Base-by-base conservation (phyloP, 2,329 filamentous ascomycete genomes). In the Ceratocystis papillata region DNA sequence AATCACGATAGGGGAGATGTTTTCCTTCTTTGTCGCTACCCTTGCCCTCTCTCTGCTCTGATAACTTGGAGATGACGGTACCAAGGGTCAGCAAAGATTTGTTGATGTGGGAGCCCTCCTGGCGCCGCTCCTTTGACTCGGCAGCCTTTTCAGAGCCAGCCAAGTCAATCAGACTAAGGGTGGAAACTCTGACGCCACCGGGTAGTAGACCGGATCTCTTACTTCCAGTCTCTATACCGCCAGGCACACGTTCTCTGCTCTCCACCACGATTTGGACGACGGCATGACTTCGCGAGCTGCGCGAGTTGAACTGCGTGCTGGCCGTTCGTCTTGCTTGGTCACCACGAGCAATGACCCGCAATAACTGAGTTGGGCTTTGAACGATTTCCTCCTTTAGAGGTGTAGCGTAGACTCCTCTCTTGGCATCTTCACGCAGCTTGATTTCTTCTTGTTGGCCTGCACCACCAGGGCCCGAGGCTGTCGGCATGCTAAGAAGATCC, bases 191-290 rank as follows among this genome's bases (percentile, higher is more conserved):
- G 5, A 99, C 94, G 67, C 94, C 94, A 63, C 93, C 93, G 0
- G 93, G 92, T 25, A 84, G 75, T 57, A 94, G 79, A 3, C 81
- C 86, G 1, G 87, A 82, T 62, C 89, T 83, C 73, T 89, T 89
- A 72, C 79, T 82, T 17, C 87, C 84, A 12, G 76, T 75, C 1
- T 75, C 69, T 5, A 77, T 12, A 37, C 33, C 79, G 8, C 81
- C 80, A 0, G 89, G 85, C 53, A 87, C 84, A 60, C 94, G 88
- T 75, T 96, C 93, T 75, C 94, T 84, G 73, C 92, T 96, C 75
- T 99, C 94, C 12, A 99, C 94, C 1, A 99, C 93, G 71, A 99
- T 99, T 75, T 99, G 94, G 46, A 99, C 94, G 22, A 99, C 94
- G 0, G 94, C 94, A 73, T 99, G 94, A 83, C 91, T 96, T 77